Conservation (phyloP, 129 eudicot genomes). For the Rutidosis leptorrhynchoides region DNA sequence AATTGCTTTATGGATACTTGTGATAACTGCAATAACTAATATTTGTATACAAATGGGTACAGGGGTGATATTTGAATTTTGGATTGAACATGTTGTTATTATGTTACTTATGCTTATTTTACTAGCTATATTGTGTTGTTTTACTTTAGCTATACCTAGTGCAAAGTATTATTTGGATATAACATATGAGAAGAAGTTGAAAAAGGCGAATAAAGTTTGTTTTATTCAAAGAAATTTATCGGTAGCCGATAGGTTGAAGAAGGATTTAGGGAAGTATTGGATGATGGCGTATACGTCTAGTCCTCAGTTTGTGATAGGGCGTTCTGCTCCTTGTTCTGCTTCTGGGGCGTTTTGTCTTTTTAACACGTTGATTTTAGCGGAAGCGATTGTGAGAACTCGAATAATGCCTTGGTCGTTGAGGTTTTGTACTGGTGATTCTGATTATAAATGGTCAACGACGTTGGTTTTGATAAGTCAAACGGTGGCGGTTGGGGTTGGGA, state of each 20-base stretch:
- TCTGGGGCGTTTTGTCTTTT: slow-evolving; percentile 55
- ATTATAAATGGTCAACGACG: slow-evolving; percentile 52
- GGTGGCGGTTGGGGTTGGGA: slow-evolving; percentile 46
- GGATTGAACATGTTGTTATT: slow-evolving; percentile 39
- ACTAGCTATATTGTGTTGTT: slow-evolving; percentile 41
- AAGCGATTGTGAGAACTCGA: slow-evolving; percentile 35
- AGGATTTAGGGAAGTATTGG: slow-evolving; percentile 45
- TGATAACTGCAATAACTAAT: slow-evolving; percentile 52
- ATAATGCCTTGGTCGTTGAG: slow-evolving; percentile 40
- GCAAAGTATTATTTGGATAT: slow-evolving; percentile 45
- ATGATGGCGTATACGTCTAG: slow-evolving; percentile 59
- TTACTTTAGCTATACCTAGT: slow-evolving; percentile 49
- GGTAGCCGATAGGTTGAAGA: slow-evolving; percentile 22
- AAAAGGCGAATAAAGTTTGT: slow-evolving; percentile 39
- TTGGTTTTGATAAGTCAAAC: slow-evolving; percentile 41
- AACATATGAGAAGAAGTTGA: slow-evolving; percentile 40
- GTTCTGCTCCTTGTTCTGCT: slow-evolving; percentile 56
- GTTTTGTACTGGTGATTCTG: slow-evolving; percentile 46
- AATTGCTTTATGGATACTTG: slow-evolving; percentile 66
- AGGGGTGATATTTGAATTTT: slow-evolving; percentile 40
- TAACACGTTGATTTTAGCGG: slow-evolving; percentile 31
- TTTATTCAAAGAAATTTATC: slow-evolving; percentile 14
- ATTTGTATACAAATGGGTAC: slow-evolving; percentile 58
- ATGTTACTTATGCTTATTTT: slow-evolving; percentile 53
- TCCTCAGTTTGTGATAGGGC: slow-evolving; percentile 58